Conservation (phyloP, 176 grass and related monocot species). For the Oryza nivara region DNA sequence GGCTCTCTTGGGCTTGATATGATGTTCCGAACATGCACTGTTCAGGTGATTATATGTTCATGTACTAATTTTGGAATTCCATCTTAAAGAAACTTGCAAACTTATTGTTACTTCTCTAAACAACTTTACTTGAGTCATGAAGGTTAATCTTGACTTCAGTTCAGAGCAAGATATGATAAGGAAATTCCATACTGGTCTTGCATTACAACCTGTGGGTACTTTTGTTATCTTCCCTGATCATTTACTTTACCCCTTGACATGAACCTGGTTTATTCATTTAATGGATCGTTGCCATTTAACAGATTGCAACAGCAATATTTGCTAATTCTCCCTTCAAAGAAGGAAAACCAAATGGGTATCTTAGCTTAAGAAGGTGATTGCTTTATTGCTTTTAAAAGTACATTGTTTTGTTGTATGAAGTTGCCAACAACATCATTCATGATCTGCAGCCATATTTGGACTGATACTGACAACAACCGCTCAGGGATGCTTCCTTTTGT, state of each 20-base stretch:
- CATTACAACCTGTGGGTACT: slow-evolving; percentile 91
- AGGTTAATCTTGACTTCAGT: slow-evolving; percentile 99
- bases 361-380: slow-evolving; percentile 95
- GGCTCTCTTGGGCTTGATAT: slow-evolving; percentile 94
- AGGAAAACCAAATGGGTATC: slow-evolving; percentile 98
- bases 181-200: slow-evolving; percentile 85
- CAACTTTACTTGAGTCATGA: slow-evolving; percentile 21
- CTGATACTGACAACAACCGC: slow-evolving; percentile 98
- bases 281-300: slow-evolving; percentile 68
- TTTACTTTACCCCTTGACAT: slow-evolving; percentile 26
- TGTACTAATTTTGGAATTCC: not conserved
- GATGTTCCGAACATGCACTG: slow-evolving; percentile 99
- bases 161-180: slow-evolving; percentile 96
- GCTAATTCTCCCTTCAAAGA: slow-evolving; percentile 98
- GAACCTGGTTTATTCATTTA: slow-evolving; percentile 32
- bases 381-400: slow-evolving; percentile 4
- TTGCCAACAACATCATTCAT: slow-evolving; percentile 28
- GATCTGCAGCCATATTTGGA: slow-evolving; percentile 91
- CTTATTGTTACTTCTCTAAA: not conserved
- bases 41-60: slow-evolving; percentile 61
- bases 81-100: not conserved
- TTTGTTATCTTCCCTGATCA: slow-evolving; percentile 34
- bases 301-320: slow-evolving; percentile 99
- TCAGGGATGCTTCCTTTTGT: slow-evolving; percentile 98
- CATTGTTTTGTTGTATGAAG: not conserved